These are phyloP conservation scores for Thelonectria blattea DNA, from an alignment of 2,329 filamentous ascomycete species.

Conservation along the genomic window DNA sequence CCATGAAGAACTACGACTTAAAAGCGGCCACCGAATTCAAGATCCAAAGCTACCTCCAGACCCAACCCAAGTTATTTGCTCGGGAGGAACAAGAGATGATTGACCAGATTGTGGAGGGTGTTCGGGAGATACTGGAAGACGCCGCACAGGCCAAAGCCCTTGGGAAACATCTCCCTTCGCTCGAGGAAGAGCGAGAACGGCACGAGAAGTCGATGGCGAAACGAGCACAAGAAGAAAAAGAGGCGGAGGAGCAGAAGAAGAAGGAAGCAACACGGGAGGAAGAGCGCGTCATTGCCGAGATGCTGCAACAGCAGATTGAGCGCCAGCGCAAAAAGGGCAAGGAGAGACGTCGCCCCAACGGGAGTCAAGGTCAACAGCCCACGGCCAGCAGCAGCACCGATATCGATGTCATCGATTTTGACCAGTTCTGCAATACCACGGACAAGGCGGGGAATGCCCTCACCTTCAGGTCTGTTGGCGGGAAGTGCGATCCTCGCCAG, in stretches of 20 bases:
- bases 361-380: slow-evolving; percentile 35
- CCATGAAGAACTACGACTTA: slow-evolving; percentile 69
- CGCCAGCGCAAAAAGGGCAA: slow-evolving; percentile 69
- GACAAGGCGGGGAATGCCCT: slow-evolving; percentile 68
- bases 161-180: slow-evolving; percentile 78
- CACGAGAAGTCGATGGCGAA: slow-evolving; percentile 76
- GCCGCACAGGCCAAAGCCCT: slow-evolving; percentile 79
- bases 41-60: slow-evolving; percentile 68
- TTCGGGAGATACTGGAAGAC: slow-evolving; percentile 82
- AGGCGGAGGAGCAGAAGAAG: slow-evolving; percentile 59
- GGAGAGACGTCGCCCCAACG: slow-evolving; percentile 63
- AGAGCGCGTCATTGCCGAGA: slow-evolving; percentile 70
- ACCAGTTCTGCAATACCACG: slow-evolving; percentile 68
- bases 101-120: slow-evolving; percentile 69
- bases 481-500: slow-evolving; percentile 69
- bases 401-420: slow-evolving; percentile 62
- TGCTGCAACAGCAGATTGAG: slow-evolving; percentile 75
- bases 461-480: slow-evolving; percentile 73
- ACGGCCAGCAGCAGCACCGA: slow-evolving; percentile 39
- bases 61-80: slow-evolving; percentile 60
- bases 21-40: slow-evolving; percentile 74
- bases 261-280: slow-evolving; percentile 68
- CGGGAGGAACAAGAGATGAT: slow-evolving; percentile 64
- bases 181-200: slow-evolving; percentile 86
- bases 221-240: slow-evolving; percentile 62